Conservation (phyloP, 768 basidiomycete species). For the Mycena floridula region DNA sequence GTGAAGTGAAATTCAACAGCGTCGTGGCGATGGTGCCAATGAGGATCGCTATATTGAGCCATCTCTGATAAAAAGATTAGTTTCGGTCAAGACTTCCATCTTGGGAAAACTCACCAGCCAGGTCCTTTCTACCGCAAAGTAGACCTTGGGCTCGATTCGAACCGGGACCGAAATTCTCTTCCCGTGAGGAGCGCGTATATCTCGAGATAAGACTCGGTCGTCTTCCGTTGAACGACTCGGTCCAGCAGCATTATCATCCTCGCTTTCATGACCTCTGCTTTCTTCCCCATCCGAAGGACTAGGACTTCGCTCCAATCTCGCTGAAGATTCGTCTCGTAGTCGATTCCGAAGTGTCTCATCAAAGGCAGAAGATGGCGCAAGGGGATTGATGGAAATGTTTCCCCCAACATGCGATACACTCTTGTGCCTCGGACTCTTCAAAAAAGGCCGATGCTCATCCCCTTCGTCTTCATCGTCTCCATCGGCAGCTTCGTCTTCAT, state of each 20-base stretch:
- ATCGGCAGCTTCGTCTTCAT: conserved; percentile 18
- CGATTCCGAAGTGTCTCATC: conserved; percentile 78
- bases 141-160: conserved; percentile 97
- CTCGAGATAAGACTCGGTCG: conserved; percentile 55
- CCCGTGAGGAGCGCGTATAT: conserved; percentile 76
- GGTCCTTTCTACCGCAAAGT: conserved; percentile 93
- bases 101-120: conserved; percentile 63
- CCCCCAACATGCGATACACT: conserved; percentile 15
- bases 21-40: conserved; percentile 88
- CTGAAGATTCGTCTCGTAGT: conserved; percentile 31
- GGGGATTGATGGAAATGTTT: conserved; percentile 65
- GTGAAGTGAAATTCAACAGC: conserved; percentile 76
- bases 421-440: conserved; percentile 20
- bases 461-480: conserved; percentile 13
- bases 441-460: conserved; percentile 31
- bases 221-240: conserved; percentile 19
- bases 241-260: conserved; percentile 16
- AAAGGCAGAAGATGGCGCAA: conserved; percentile 77
- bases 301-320: conserved; percentile 14
- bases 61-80: conserved; percentile 49
- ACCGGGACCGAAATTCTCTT: conserved; percentile 92
- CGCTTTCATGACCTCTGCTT: conserved; percentile 16
- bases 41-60: conserved; percentile 83
- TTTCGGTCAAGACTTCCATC: background rate
- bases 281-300: conserved; percentile 31